phyloP scores from a whole-genome alignment of 2,329 filamentous ascomycete genomes.

The Endocalyx cinctus region DNA sequence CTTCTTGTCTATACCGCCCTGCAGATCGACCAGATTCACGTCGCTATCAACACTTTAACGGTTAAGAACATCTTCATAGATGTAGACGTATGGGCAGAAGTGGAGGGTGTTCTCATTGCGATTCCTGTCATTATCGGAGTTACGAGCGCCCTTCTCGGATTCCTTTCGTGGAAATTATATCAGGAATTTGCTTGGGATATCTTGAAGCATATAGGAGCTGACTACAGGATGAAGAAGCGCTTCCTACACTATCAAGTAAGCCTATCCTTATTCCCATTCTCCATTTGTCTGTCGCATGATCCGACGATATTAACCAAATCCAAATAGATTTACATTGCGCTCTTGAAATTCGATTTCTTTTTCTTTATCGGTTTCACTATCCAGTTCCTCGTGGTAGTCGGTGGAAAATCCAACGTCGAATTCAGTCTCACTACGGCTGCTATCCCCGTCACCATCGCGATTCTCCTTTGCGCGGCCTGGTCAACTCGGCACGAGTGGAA shows the following conservation, averaged over 20 bases:
- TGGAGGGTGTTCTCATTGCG: constrained; percentile 74
- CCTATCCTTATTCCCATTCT: too few species aligned
- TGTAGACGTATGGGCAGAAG: constrained; percentile 59
- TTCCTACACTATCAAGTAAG: constrained; percentile 93
- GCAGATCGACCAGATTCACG: constrained; percentile 83
- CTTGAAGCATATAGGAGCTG: constrained; percentile 97
- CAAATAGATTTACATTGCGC: constrained; percentile 90
- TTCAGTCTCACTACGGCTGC: constrained; percentile 84
- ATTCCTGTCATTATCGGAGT: constrained; percentile 81
- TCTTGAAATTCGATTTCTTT: constrained; percentile 99
- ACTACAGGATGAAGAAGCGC: constrained; percentile 92
- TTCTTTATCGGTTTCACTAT: constrained; percentile 99
- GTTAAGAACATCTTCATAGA: constrained; percentile 37
- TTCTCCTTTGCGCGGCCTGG: constrained; percentile 78
- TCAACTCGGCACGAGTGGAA: constrained; percentile 82
- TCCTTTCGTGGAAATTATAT: constrained; percentile 90
- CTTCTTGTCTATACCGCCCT: constrained; percentile 90
- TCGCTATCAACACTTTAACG: constrained; percentile 59
- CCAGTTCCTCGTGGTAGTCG: constrained; percentile 93
- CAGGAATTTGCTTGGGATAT: constrained; percentile 99
- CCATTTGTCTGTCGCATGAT: too few species aligned
- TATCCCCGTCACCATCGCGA: constrained; percentile 84
- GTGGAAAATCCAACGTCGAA: constrained; percentile 63
- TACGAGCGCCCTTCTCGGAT: constrained; percentile 66
- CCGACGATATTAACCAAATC: too few species aligned